phyloP scores from a whole-genome alignment of 495 filamentous ascomycete species.

The Cryomyces minteri region DNA sequence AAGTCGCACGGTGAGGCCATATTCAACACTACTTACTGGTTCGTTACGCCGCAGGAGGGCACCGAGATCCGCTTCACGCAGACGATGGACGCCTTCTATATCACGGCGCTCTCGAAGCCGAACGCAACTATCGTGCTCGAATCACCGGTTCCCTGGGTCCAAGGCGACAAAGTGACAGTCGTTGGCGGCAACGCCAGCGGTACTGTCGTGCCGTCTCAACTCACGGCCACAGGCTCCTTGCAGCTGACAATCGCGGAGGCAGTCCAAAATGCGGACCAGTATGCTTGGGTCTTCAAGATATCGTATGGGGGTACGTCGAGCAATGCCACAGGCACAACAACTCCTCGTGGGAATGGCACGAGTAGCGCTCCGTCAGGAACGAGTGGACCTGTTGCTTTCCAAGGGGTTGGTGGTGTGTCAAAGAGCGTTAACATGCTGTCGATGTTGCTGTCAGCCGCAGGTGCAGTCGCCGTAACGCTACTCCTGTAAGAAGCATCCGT shows the following conservation, averaged over 20 bases:
- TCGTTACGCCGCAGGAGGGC: slow-evolving; percentile 28
- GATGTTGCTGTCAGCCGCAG: no score
- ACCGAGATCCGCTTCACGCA: slow-evolving; percentile 31
- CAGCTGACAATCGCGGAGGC: slow-evolving; percentile 13
- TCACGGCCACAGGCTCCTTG: slow-evolving; percentile 14
- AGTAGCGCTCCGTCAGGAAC: neutral
- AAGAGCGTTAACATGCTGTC: no score
- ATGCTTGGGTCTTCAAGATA: slow-evolving; percentile 33
- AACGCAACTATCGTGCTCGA: slow-evolving; percentile 21
- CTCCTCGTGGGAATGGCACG: neutral
- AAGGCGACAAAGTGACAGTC: slow-evolving; percentile 27
- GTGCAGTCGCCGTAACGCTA: no score
- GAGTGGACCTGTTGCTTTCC: no score
- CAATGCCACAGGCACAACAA: neutral
- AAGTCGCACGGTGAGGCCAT: slow-evolving; percentile 30
- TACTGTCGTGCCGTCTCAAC: slow-evolving; percentile 14
- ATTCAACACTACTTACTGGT: slow-evolving; percentile 39
- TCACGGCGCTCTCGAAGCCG: slow-evolving; percentile 26
- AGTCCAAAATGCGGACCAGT: slow-evolving; percentile 22
- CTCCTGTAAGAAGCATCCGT: no score
- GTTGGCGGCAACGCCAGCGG: slow-evolving; percentile 25
- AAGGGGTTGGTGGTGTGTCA: no score
- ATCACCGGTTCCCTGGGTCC: slow-evolving; percentile 25
- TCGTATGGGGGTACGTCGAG: slow-evolving; percentile 4
- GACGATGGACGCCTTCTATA: slow-evolving; percentile 32